Percentiles rank a stretch among this genome's conserved stretches.
phyloP scores from a whole-genome alignment of 2,329 filamentous ascomycete genomes.

The Aureobasidium subglaciale region DNA sequence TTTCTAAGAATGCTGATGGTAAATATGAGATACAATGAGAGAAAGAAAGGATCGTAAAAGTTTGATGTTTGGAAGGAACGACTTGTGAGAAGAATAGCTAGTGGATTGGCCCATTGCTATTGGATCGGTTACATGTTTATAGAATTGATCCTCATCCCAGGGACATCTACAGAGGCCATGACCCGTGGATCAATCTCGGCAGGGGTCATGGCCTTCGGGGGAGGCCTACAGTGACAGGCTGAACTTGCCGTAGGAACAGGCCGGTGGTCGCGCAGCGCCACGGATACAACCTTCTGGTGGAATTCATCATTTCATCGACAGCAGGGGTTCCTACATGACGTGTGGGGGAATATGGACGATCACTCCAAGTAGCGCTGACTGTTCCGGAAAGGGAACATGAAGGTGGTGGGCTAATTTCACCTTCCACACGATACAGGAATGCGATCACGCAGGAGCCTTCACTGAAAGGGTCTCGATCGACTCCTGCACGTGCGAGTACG shows the following conservation, averaged over 20 bases:
- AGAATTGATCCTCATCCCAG: conserved; percentile 8
- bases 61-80: conserved; percentile 37
- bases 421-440: conserved; percentile 10
- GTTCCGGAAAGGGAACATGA: conserved; percentile 1
- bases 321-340: conserved; percentile 16
- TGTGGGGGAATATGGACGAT: not conserved
- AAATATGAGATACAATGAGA: conserved; percentile 17
- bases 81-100: conserved; percentile 23
- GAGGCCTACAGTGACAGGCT: conserved; percentile 13
- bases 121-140: conserved; percentile 16
- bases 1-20: conserved; percentile 36
- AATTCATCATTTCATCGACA: conserved; percentile 12
- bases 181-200: conserved; percentile 15
- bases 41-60: conserved; percentile 35
- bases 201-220: not conserved
- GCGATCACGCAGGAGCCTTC: conserved; percentile 4
- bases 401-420: conserved; percentile 17
- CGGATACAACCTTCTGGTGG: conserved; percentile 5
- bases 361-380: not conserved
- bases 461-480: not conserved
- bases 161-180: conserved; percentile 10
- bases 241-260: conserved; percentile 8
- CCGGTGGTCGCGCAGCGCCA: conserved; percentile 6
- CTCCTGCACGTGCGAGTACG: not conserved
- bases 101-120: not conserved